Conservation (phyloP, 345 rosid genomes). For the Brassica carinata region DNA sequence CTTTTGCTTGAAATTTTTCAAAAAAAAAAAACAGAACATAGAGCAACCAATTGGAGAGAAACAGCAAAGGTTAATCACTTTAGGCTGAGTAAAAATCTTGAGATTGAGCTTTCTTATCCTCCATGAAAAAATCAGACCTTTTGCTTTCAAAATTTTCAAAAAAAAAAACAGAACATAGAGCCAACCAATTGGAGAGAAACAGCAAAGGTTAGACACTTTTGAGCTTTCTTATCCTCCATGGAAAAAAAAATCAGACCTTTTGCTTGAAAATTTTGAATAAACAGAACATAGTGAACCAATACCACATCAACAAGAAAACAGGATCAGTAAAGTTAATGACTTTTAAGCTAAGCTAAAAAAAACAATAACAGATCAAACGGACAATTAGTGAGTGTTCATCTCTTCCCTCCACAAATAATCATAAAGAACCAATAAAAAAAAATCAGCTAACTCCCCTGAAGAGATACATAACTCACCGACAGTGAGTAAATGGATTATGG, state of each 20-base stretch:
- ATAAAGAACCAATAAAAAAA: not conserved
- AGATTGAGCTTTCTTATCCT: slow-evolving; percentile 9
- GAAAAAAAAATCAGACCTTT: not conserved
- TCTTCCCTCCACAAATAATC: not conserved
- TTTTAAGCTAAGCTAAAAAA: not conserved
- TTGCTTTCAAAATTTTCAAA: not conserved
- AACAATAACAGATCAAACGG: slow-evolving; percentile 1
- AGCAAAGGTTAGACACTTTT: slow-evolving; percentile 1
- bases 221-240: slow-evolving; percentile 3
- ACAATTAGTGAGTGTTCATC: not conserved
- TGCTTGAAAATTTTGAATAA: not conserved
- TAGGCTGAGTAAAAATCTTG: not conserved
- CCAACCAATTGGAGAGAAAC: slow-evolving; percentile 13
- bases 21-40: slow-evolving; percentile 15
- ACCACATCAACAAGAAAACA: slow-evolving; percentile 6
- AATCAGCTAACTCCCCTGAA: not conserved
- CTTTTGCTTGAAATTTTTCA: not conserved
- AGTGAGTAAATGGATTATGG: slow-evolving; percentile 20
- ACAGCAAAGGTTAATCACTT: not conserved
- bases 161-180: slow-evolving; percentile 17
- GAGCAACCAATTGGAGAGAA: slow-evolving; percentile 17
- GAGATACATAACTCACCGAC: not conserved
- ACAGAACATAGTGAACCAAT: slow-evolving; percentile 22
- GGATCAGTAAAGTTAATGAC: slow-evolving; percentile 4
- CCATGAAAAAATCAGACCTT: not conserved